Conservation (phyloP, 352 stramenopile genomes). For the Pythium graminicola region DNA sequence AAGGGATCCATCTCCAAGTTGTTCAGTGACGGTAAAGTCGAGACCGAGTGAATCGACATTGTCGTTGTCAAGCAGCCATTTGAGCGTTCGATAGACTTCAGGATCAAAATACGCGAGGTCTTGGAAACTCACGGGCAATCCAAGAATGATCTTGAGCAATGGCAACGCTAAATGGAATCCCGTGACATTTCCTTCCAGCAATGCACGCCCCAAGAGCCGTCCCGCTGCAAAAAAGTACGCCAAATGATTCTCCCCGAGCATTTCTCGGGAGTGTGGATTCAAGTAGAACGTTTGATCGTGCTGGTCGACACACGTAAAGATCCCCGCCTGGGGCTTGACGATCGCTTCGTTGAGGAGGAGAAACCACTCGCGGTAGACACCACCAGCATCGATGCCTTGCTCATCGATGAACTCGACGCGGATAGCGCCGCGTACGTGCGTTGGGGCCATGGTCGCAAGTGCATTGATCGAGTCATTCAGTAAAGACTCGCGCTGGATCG, state of each 20-base stretch:
- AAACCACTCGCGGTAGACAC: constrained; percentile 68
- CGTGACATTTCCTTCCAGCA: constrained; percentile 77
- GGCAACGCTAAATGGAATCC: constrained; percentile 85
- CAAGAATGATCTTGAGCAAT: constrained; percentile 92
- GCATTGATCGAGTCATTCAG: constrained; percentile 25
- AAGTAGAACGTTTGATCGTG: constrained; percentile 32
- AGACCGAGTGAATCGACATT: constrained; percentile 27
- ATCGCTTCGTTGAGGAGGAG: constrained; percentile 30
- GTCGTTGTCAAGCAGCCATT: constrained; percentile 27
- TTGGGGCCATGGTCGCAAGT: constrained; percentile 13
- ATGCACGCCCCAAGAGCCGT: constrained; percentile 22
- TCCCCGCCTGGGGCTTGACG: constrained; percentile 13
- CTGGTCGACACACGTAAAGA: constrained; percentile 27
- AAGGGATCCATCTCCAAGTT: constrained; percentile 11
- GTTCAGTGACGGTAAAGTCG: constrained; percentile 51
- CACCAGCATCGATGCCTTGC: constrained; percentile 51
- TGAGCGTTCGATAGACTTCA: constrained; percentile 24
- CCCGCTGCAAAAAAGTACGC: no score
- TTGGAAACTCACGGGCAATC: constrained; percentile 83
- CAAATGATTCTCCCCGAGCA: no score
- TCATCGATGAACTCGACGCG: constrained; percentile 55
- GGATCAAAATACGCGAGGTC: constrained; percentile 73
- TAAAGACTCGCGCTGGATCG: constrained; percentile 20
- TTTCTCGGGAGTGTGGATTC: no score
- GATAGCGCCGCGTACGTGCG: constrained; percentile 26